phyloP scores from a whole-genome alignment of 169 alveolate genomes.

The Cryptosporidium tyzzeri region DNA sequence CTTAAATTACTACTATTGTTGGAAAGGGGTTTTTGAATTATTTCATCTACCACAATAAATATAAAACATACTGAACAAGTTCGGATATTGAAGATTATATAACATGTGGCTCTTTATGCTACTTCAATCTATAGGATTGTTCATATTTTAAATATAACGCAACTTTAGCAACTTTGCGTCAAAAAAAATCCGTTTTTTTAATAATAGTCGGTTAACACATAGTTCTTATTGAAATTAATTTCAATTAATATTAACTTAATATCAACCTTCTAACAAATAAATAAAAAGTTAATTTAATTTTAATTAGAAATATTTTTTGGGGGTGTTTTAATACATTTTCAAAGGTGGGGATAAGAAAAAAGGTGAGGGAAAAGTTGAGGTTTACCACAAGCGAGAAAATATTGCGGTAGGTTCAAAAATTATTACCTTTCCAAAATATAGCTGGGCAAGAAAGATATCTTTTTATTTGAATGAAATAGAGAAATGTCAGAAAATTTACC shows the following conservation, averaged over 20 bases:
- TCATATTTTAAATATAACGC: neutral
- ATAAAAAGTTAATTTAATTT: neutral
- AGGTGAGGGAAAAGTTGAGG: constrained; percentile 28
- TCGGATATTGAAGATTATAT: neutral
- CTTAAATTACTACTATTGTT: too few species aligned
- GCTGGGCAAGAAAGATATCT: neutral
- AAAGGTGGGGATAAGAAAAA: constrained; percentile 46
- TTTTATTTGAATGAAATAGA: neutral
- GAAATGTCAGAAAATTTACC: constrained; percentile 51
- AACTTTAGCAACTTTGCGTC: neutral
- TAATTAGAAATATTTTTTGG: neutral
- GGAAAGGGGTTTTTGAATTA: too few species aligned
- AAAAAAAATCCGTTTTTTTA: too few species aligned
- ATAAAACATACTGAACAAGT: neutral
- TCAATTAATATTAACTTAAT: neutral
- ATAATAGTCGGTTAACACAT: neutral
- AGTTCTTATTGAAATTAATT: neutral
- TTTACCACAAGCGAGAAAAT: neutral
- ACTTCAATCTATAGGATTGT: neutral
- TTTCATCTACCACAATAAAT: too few species aligned
- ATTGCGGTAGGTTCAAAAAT: constrained; percentile 25
- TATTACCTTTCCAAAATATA: constrained; percentile 27
- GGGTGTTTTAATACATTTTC: neutral
- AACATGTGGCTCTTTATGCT: too few species aligned
- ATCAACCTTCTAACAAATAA: neutral